These are phyloP conservation scores for Diaporthe velutina DNA, from an alignment of 2,329 filamentous ascomycete species.

Conservation along the genomic window DNA sequence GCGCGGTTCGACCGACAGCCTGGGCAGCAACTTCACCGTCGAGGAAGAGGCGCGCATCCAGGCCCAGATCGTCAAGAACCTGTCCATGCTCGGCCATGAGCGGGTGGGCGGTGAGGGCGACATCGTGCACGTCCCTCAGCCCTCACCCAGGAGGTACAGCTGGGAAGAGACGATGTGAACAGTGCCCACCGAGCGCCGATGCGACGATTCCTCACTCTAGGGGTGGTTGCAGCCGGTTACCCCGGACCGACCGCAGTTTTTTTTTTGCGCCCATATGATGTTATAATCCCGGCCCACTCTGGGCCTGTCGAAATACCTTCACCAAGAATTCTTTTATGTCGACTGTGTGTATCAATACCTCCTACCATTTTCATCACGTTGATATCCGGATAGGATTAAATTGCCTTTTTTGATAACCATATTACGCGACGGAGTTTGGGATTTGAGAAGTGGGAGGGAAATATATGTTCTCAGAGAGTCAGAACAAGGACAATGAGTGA, in stretches of 20 bases:
- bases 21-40: constrained; percentile 70
- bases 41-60: constrained; percentile 58
- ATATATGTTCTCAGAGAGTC: neutral
- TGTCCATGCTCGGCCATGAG: constrained; percentile 48
- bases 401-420: constrained; percentile 5
- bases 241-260: neutral
- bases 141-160: constrained; percentile 63
- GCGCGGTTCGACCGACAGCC: constrained; percentile 55
- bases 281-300: constrained; percentile 27
- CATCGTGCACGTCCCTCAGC: constrained; percentile 64
- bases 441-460: constrained; percentile 21
- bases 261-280: neutral
- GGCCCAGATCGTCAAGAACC: constrained; percentile 41
- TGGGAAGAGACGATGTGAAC: constrained; percentile 56
- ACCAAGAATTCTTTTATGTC: neutral
- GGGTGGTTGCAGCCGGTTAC: neutral
- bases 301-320: constrained; percentile 22
- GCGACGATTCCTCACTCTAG: neutral
- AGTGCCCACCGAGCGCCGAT: neutral
- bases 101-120: constrained; percentile 60
- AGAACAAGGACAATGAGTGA: constrained; percentile 6
- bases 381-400: neutral
- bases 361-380: neutral
- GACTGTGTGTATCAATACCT: constrained; percentile 16
- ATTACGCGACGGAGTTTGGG: constrained; percentile 30